Evolutionary conservation across 78 protist species (phyloP).

Genomic region (Dictyostelium capitatum): DNA sequence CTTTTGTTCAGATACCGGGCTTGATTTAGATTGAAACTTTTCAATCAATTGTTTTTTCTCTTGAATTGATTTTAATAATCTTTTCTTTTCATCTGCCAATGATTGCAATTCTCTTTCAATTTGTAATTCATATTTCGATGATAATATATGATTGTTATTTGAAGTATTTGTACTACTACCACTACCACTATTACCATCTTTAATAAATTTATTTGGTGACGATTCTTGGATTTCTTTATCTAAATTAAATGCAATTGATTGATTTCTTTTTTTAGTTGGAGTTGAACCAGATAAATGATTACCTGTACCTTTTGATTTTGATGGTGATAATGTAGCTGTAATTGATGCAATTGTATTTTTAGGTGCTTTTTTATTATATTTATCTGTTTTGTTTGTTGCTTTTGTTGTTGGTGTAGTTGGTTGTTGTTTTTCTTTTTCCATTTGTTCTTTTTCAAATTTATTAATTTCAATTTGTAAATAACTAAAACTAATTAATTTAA

Average conservation of each 20-base stretch:
- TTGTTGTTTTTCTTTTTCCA: not conserved
- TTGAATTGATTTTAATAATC: slow-evolving; percentile 10
- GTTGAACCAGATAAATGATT: slow-evolving; percentile 10
- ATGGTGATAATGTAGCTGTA: slow-evolving; percentile 10
- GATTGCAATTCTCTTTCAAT: not conserved
- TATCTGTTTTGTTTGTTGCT: not conserved
- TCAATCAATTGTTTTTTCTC: slow-evolving; percentile 5
- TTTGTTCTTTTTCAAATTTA: not conserved
- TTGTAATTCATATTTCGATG: slow-evolving; percentile 14
- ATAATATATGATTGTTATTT: not conserved
- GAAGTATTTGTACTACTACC: not conserved
- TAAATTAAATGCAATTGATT: slow-evolving; percentile 8
- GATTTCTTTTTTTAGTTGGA: slow-evolving; percentile 6
- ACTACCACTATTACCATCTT: not conserved
- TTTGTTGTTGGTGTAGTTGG: not conserved
- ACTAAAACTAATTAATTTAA: not conserved
- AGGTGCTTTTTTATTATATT: slow-evolving; percentile 22
- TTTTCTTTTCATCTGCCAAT: not conserved
- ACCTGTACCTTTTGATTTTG: not conserved
- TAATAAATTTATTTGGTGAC: not conserved
- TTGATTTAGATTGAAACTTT: not conserved
- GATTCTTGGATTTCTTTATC: not conserved
- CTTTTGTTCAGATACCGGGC: slow-evolving; percentile 14
- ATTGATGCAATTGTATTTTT: slow-evolving; percentile 13
- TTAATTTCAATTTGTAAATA: slow-evolving; percentile 10